Evolutionary conservation across 352 stramenopile genomes (phyloP).

Genomic region (Pythium dissotocum): DNA sequence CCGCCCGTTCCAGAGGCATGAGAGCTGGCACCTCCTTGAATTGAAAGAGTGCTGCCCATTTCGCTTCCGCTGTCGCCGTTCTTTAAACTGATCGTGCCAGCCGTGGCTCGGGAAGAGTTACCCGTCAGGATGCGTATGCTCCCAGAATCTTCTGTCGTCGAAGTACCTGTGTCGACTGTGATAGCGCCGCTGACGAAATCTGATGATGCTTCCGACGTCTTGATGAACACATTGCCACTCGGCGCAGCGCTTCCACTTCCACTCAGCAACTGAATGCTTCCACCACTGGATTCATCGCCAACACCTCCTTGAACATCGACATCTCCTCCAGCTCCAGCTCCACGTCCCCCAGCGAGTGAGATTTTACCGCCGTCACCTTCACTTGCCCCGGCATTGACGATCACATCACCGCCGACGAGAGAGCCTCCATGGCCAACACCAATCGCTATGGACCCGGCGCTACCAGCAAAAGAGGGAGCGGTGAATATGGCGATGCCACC

Average conservation of each 20-base stretch:
- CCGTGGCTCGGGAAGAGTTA: not conserved
- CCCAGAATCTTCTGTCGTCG: slow-evolving; percentile 8
- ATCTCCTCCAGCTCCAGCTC: slow-evolving; percentile 1
- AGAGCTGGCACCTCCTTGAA: slow-evolving; percentile 11
- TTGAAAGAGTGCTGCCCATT: not conserved
- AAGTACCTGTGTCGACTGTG: slow-evolving; percentile 6
- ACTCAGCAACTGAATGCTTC: slow-evolving; percentile 10
- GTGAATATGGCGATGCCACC: slow-evolving; percentile 1
- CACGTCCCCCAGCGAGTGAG: slow-evolving; percentile 15
- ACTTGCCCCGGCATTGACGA: slow-evolving; percentile 5
- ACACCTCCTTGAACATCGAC: not conserved
- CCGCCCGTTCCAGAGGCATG: not conserved
- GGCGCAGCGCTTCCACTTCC: not conserved
- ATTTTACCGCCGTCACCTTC: slow-evolving; percentile 11
- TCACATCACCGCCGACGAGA: slow-evolving; percentile 3
- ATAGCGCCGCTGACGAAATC: slow-evolving; percentile 17
- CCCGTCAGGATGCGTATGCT: slow-evolving; percentile 8
- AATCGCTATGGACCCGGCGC: slow-evolving; percentile 3
- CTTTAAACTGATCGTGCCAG: not conserved
- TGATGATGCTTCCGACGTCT: slow-evolving; percentile 2
- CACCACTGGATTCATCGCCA: not conserved
- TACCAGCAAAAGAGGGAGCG: slow-evolving; percentile 28
- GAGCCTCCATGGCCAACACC: not conserved
- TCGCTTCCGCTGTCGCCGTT: not conserved
- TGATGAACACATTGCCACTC: slow-evolving; percentile 13